phyloP scores from a whole-genome alignment of 306 rosid genomes.

The Citrullus mucosospermus region DNA sequence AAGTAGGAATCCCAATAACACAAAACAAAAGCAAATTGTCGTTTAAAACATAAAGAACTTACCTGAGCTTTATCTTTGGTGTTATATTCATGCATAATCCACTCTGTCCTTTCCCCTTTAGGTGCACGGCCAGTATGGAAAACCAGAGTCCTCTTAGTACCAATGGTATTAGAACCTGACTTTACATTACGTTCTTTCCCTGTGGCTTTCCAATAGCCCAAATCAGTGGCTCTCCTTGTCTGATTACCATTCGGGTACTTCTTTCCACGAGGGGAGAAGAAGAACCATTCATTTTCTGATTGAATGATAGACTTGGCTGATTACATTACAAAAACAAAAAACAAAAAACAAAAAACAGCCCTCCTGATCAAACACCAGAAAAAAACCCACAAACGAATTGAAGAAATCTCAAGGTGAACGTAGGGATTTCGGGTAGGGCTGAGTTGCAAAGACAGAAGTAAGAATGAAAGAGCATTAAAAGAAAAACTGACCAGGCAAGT shows the following conservation, averaged over 20 bases:
- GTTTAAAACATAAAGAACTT: background rate
- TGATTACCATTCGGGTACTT: constrained; percentile 94
- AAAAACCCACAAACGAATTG: background rate
- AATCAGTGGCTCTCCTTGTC: constrained; percentile 75
- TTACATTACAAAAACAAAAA: background rate
- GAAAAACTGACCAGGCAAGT: constrained; percentile 49
- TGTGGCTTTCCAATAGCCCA: constrained; percentile 95
- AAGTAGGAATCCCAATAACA: too few species aligned
- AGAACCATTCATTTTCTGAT: constrained; percentile 86
- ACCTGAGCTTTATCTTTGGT: constrained; percentile 64
- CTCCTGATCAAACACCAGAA: background rate
- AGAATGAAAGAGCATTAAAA: background rate
- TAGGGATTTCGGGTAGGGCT: background rate
- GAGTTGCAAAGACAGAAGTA: background rate
- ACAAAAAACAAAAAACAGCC: background rate
- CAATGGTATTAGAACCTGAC: constrained; percentile 51
- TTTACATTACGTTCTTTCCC: constrained; percentile 88
- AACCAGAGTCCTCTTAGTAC: constrained; percentile 85
- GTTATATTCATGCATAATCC: constrained; percentile 95
- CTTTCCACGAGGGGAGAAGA: constrained; percentile 89
- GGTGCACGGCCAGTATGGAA: constrained; percentile 95
- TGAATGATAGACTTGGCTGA: constrained; percentile 59
- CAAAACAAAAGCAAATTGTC: background rate
- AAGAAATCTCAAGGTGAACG: background rate
- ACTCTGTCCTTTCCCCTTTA: constrained; percentile 85